Base-by-base conservation (phyloP, 164 flowering plant genomes). In the Cinnamomum micranthum region DNA sequence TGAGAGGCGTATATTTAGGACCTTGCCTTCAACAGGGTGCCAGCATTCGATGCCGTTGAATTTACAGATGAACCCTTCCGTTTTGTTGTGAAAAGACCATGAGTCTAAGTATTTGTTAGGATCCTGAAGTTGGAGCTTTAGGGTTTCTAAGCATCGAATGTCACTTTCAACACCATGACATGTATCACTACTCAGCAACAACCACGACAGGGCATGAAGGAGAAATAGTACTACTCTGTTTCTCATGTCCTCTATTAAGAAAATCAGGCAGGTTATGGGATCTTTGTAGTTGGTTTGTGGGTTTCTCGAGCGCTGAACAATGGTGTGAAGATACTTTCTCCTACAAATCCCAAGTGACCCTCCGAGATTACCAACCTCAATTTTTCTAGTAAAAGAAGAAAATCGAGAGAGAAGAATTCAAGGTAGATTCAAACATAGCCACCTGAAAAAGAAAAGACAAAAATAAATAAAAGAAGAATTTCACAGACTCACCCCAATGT, bases 1-100 rank as follows among this genome's bases (percentile, higher is more conserved):
- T 0, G 88, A 52, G 27, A 94, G 87, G 47, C 58, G 66, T 65
- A 94, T 79, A 60, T 84, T 91, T 41, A 92, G 65, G n/a, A 94
- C 94, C 80, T 63, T 87, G 76, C 77, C 88, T 83, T 94, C 98
- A 50, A 87, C 83, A 0, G 83, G 80, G 73, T 92, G 94, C 98
- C 98, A 94, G 72, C 98, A 94, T 0, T 87, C 87, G 13, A 94
- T 76, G 28, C 98, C 98, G 13, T 22, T 33, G 80, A 90, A 94
- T 20, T 67, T 83, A 72, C 97, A 94, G 79, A 94, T 91, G 75
- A 77, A 87, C 0, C 95, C 96, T 71, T 87, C 88, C 1, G 85
- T 82, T 3, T 10, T 24, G 74, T 87, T 88, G 50, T 76, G 27
- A 68, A 93, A 93, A 62, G 77, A 62, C 95, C 96, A 93, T n/a